phyloP scores from a whole-genome alignment of 805 yeast genomes.

The Pichia gijzeniarum region DNA sequence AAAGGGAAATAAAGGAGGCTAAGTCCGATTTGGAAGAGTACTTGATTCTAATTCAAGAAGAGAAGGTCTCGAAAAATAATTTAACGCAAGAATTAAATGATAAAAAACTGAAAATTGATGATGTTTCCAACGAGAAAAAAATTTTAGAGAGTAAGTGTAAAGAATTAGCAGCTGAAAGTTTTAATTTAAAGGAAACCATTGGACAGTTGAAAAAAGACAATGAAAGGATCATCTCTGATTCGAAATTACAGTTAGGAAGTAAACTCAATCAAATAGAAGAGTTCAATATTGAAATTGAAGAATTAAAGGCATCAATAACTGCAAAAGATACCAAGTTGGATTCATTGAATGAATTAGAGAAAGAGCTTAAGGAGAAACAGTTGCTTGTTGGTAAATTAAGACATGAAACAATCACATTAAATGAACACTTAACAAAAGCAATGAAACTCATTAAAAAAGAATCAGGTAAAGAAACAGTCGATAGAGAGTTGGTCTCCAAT shows the following conservation, averaged over 20 bases:
- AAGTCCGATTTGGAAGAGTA: constrained; percentile 32
- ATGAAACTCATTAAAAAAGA: constrained; percentile 75
- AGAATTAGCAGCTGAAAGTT: constrained; percentile 24
- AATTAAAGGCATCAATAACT: constrained; percentile 6
- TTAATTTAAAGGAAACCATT: constrained; percentile 19
- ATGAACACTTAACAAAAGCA: constrained; percentile 95
- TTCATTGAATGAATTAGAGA: constrained; percentile 36
- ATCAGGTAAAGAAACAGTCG: constrained; percentile 70
- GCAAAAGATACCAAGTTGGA: constrained; percentile 20
- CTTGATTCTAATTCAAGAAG: constrained; percentile 34
- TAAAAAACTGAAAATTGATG: constrained; percentile 23
- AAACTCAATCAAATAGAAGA: constrained; percentile 19
- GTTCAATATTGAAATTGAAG: constrained; percentile 17
- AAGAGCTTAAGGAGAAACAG: constrained; percentile 61
- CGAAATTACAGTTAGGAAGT: constrained; percentile 13
- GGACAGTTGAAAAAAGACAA: constrained; percentile 18
- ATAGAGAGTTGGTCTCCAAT: constrained; percentile 83
- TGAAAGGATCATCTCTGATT: constrained; percentile 19
- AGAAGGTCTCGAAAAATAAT: constrained; percentile 38
- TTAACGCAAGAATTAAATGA: constrained; percentile 37
- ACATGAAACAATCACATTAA: constrained; percentile 88
- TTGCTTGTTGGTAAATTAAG: constrained; percentile 82
- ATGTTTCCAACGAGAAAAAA: constrained; percentile 21
- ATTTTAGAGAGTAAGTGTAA: constrained; percentile 11
- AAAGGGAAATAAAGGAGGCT: constrained; percentile 32